Percentiles rank a stretch among this genome's conserved stretches.
Conservation (phyloP, 495 filamentous ascomycete genomes). For the Hypoxylon crocopeplum region DNA sequence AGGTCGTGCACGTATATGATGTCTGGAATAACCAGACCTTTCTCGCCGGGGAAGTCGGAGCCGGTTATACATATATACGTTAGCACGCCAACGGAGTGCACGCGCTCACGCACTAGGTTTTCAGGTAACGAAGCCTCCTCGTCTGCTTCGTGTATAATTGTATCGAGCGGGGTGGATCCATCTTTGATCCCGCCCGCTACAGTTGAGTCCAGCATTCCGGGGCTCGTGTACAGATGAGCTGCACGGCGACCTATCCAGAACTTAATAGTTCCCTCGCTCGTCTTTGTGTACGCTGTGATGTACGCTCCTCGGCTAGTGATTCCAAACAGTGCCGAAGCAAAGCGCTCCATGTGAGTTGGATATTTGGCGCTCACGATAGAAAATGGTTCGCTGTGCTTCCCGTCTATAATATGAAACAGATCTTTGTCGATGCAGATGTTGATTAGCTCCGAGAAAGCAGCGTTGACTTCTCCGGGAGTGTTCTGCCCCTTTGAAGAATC, state of each 20-base stretch:
- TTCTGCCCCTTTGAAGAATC: slow-evolving; percentile 34
- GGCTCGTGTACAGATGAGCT: slow-evolving; percentile 54
- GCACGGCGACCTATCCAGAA: slow-evolving; percentile 62
- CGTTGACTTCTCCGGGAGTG: slow-evolving; percentile 31
- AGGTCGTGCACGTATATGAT: slow-evolving; percentile 43
- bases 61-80: slow-evolving; percentile 50
- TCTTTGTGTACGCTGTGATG: slow-evolving; percentile 53
- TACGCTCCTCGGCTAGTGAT: slow-evolving; percentile 58
- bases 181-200: slow-evolving; percentile 61
- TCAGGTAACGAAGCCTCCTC: slow-evolving; percentile 60
- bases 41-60: slow-evolving; percentile 23
- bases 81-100: slow-evolving; percentile 46
- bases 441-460: slow-evolving; percentile 46
- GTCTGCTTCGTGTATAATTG: slow-evolving; percentile 58
- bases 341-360: slow-evolving; percentile 54
- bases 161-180: slow-evolving; percentile 51
- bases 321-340: slow-evolving; percentile 57
- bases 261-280: slow-evolving; percentile 36
- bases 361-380: slow-evolving; percentile 51
- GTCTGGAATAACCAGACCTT: slow-evolving; percentile 38
- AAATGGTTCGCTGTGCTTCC: slow-evolving; percentile 55
- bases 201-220: slow-evolving; percentile 60
- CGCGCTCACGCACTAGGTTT: slow-evolving; percentile 38
- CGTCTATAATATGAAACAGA: slow-evolving; percentile 47
- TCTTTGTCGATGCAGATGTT: slow-evolving; percentile 45